Evolutionary conservation across 768 basidiomycete species (phyloP), one percentile per base, ranked within the genome.

Genomic region (Rickenella mellea): DNA sequence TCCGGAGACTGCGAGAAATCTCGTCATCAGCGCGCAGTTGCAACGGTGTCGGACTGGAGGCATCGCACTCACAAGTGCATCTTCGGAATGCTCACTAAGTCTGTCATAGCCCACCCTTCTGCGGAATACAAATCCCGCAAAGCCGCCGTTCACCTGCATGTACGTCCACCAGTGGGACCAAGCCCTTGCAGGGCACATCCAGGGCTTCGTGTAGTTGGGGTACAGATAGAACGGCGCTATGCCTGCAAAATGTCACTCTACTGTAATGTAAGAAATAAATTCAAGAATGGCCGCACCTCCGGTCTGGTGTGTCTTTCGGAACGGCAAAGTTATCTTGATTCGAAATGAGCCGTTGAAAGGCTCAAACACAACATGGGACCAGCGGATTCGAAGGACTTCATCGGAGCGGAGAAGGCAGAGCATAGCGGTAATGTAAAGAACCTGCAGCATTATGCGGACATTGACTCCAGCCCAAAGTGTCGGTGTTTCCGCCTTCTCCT

Each of bases 1-100:
- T 67, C 60, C 0, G 62, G 51, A 1, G 57, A 59, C 65, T 69
- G 42, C 21, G 39, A 17, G n/a, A n/a, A n/a, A n/a, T n/a, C n/a
- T n/a, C n/a, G n/a, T n/a, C n/a, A n/a, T n/a, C n/a, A n/a, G n/a
- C n/a, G n/a, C n/a, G n/a, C n/a, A n/a, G n/a, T n/a, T n/a, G n/a
- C n/a, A n/a, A n/a, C n/a, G n/a, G n/a, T n/a, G n/a, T n/a, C n/a
- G n/a, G n/a, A n/a, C n/a, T n/a, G n/a, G n/a, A n/a, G n/a, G n/a
- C n/a, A n/a, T n/a, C n/a, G n/a, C n/a, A n/a, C n/a, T n/a, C n/a
- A n/a, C n/a, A n/a, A n/a, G n/a, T n/a, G n/a, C n/a, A n/a, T n/a
- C n/a, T n/a, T n/a, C n/a, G n/a, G n/a, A n/a, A n/a, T n/a, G n/a
- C n/a, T n/a, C n/a, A n/a, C n/a, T n/a, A n/a, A n/a, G n/a, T n/a